Evolutionary conservation across 2,329 filamentous ascomycete genomes (phyloP).

Genomic region (Aureobasidium sp.): DNA sequence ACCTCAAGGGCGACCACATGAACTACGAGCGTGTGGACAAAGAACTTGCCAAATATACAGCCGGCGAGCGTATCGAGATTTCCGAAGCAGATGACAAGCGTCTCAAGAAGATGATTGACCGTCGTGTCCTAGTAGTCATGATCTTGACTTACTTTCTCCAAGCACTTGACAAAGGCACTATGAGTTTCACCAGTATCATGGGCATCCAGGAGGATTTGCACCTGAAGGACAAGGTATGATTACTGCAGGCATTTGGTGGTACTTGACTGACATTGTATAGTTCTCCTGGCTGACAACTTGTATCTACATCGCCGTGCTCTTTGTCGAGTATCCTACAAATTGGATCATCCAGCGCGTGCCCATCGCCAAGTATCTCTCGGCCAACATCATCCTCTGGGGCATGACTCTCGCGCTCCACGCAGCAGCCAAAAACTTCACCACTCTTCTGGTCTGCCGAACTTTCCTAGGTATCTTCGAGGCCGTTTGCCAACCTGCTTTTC

Average conservation of each 20-base stretch:
- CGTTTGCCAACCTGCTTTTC: constrained; percentile 60
- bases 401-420: constrained; percentile 54
- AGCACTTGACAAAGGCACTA: constrained; percentile 60
- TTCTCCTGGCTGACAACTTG: constrained; percentile 68
- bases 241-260: too few relatives aligned
- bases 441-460: constrained; percentile 55
- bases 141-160: constrained; percentile 67
- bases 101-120: constrained; percentile 60
- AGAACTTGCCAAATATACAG: constrained; percentile 64
- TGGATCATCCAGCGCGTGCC: constrained; percentile 56
- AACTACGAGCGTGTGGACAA: constrained; percentile 58
- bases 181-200: constrained; percentile 45
- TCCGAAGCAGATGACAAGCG: constrained; percentile 53
- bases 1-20: constrained; percentile 43
- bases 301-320: constrained; percentile 65
- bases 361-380: constrained; percentile 54
- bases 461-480: constrained; percentile 67
- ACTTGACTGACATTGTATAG: constrained; percentile 28
- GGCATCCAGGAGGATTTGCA: constrained; percentile 31
- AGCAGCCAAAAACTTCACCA: constrained; percentile 53
- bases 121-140: constrained; percentile 63
- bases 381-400: constrained; percentile 61
- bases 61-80: constrained; percentile 50
- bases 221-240: constrained; percentile 28
- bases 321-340: constrained; percentile 66